A percentile compares a stretch with the other conserved stretches of the same genome.
Evolutionary conservation across 345 rosid species (phyloP).

Genomic region (Eucalyptus sideroxylon): DNA sequence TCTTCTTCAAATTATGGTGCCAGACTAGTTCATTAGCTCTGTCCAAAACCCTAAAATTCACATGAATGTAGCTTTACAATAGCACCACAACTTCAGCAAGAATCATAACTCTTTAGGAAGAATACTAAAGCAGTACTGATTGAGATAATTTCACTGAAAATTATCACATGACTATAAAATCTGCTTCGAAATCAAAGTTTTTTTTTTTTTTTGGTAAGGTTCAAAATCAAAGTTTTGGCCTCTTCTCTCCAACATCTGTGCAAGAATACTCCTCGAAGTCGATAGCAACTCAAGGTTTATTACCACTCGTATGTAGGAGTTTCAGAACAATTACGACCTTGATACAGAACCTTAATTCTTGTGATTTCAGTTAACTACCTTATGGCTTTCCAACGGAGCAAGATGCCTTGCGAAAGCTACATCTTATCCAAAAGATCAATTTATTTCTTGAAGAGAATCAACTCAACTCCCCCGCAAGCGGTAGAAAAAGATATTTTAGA

Average conservation of each 20-base stretch:
- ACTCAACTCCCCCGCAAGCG: background rate
- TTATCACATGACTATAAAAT: background rate
- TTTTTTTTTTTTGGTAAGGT: background rate
- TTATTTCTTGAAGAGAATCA: background rate
- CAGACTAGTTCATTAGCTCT: background rate
- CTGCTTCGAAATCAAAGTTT: background rate
- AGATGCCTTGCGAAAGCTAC: background rate
- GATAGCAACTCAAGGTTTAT: background rate
- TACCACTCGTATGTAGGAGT: background rate
- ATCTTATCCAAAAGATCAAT: background rate
- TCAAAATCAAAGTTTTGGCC: background rate
- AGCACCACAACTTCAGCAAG: background rate
- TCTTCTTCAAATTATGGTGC: background rate
- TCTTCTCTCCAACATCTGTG: background rate
- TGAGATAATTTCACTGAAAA: background rate
- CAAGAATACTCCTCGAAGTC: background rate
- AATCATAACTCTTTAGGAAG: background rate
- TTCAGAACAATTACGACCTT: background rate
- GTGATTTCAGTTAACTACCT: background rate
- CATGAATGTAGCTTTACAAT: background rate
- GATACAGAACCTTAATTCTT: background rate
- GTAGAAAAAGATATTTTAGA: background rate
- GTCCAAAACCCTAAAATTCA: background rate
- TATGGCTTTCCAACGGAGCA: background rate
- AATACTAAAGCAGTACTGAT: background rate